Base-by-base conservation (phyloP, 371 early-diverging fungal genomes). In the Haplosporangium sp. region DNA sequence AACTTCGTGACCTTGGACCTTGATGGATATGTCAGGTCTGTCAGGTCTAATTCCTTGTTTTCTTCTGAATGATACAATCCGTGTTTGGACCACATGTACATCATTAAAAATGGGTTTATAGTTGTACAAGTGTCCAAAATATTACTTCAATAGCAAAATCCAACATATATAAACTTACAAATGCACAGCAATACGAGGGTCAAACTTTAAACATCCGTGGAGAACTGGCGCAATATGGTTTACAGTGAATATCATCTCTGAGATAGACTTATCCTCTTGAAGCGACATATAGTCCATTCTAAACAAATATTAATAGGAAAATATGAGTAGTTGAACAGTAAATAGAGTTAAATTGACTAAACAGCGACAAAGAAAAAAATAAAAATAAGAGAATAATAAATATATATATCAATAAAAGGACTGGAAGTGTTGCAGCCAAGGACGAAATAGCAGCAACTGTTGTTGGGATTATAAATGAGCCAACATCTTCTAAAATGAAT, bases 81-180 rank as follows among this genome's bases (percentile, higher is more conserved):
- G 61, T 61, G 44, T 61, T 61, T 19, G 44, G 61, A n/a, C 61
- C 40, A 61, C 50, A 50, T 50, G 45, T 45, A 45, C 45, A 45
- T 1, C 45, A 11, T 50, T 50, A 50, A 11, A 17, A 42, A 42
- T 50, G 50, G 17, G 15, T 15, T 50, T 50, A 50, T 50, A 50
- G 50, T 50, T 50, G 13, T 50, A 50, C 13, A 50, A 13, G 13
- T 10, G 10, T 50, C 17, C 13, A 50, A 50, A n/a, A 9, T 17
- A 50, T 50, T 50, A 50, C 50, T 17, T 13, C 50, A 13, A 50
- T 50, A 13, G 13, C 13, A 13, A 50, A 5, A 50, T 7, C 15
- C 50, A 50, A 4, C 3, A 13, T 13, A 50, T 50, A 50, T 13
- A 50, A 50, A 50, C 50, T 50, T 50, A 50, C 50, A 50, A 50